Evolutionary conservation across 2,329 filamentous ascomycete genomes (phyloP), one percentile per base, ranked within the genome.

Genomic region (Grosmannia penicillata): DNA sequence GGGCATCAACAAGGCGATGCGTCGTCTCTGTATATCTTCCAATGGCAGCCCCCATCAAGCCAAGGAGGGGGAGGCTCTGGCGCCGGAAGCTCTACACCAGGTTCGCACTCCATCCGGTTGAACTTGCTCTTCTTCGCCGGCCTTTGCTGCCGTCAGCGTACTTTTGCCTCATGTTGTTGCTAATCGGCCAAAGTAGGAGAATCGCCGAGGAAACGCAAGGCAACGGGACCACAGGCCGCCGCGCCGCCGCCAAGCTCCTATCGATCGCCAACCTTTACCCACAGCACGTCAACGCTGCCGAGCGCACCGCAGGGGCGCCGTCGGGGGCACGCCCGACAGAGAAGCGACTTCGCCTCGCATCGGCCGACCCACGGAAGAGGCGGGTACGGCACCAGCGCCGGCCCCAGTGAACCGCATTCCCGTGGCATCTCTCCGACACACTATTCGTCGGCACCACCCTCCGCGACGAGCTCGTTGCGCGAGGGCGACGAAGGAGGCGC

Each of bases 141-240:
- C n/a, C n/a, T n/a, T n/a, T n/a, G n/a, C n/a, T n/a, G n/a, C n/a
- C n/a, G n/a, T n/a, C n/a, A n/a, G n/a, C n/a, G n/a, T n/a, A n/a
- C n/a, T n/a, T n/a, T n/a, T n/a, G n/a, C n/a, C n/a, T n/a, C n/a
- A n/a, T n/a, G n/a, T n/a, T n/a, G n/a, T n/a, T n/a, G n/a, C n/a
- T n/a, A n/a, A n/a, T n/a, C n/a, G n/a, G n/a, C 17, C 36, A 22
- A 4, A 9, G 56, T 74, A 71, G 66, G 75, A 53, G 81, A 82
- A 55, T 84, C 82, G 44, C 84, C 84, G 24, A 82, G 81, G 56
- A 93, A 93, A 64, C 78, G 86, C 51, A 93, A 93, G 61, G 77
- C 81, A 39, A 68, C 66, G 29, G 71, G 71, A 33, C 62, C 66
- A 31, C 68, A 68, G 43, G 60, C 60, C 45, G 52, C 65, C 35